phyloP scores from a whole-genome alignment of 176 grass and related monocot genomes.

The Rhipidocladum racemiflorum region DNA sequence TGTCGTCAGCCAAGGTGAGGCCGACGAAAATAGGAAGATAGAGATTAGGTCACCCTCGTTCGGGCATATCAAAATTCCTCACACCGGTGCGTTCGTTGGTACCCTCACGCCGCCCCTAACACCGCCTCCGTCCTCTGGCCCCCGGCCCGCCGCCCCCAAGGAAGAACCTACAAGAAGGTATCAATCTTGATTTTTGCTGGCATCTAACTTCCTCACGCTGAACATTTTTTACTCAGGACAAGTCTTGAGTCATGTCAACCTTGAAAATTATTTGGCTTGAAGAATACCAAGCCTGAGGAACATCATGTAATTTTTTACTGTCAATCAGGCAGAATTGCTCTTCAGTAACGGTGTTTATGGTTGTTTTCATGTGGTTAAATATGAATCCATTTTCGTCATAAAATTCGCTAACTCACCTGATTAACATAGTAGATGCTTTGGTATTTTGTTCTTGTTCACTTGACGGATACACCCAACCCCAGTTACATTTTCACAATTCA shows the following conservation, averaged over 20 bases:
- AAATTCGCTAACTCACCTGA: not conserved
- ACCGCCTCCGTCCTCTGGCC: no score
- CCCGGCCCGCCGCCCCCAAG: no score
- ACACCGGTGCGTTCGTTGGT: no score
- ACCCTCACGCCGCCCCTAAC: no score
- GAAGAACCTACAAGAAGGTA: no score
- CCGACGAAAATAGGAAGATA: no score
- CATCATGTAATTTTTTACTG: not conserved
- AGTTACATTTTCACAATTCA: not conserved
- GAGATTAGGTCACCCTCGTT: no score
- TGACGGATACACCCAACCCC: not conserved
- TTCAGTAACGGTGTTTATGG: not conserved
- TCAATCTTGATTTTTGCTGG: not conserved
- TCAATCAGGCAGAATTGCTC: not conserved
- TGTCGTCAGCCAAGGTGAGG: no score
- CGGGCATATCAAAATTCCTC: no score
- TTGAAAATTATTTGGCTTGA: conserved; percentile 78
- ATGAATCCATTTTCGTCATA: not conserved
- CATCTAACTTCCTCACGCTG: conserved; percentile 2
- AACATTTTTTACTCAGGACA: conserved; percentile 42
- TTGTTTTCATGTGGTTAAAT: conserved; percentile 17
- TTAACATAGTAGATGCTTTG: not conserved
- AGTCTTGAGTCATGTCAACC: conserved; percentile 66
- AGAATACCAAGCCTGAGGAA: conserved; percentile 57
- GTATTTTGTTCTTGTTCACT: not conserved